These are phyloP conservation scores for Stentor roeselii DNA, from an alignment of 73 alveolate species.

Conservation along the genomic window DNA sequence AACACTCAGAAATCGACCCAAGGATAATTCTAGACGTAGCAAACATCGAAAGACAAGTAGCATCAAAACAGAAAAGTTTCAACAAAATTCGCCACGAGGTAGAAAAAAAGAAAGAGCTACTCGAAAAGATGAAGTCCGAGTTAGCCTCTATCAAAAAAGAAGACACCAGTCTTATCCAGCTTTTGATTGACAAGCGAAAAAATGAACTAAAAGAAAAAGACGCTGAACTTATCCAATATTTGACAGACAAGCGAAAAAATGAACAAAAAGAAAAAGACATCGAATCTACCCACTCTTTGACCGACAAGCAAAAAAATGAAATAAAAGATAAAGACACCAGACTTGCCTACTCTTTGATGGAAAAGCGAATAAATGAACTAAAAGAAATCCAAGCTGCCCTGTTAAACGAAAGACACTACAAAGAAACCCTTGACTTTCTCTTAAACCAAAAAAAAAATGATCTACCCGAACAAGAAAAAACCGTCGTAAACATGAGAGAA, in stretches of 20 bases:
- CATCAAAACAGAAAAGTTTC: not conserved
- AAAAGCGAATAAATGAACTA: not conserved
- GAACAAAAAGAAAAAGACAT: not conserved
- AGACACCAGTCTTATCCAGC: not conserved
- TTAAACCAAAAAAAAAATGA: too few relatives aligned
- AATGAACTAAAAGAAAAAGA: not conserved
- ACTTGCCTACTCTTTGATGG: not conserved
- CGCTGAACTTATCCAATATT: not conserved
- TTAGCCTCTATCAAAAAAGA: not conserved
- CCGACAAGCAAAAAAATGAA: not conserved
- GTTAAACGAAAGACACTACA: not conserved
- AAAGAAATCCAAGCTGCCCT: not conserved
- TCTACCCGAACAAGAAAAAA: not conserved
- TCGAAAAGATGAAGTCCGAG: not conserved
- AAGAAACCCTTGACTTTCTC: not conserved
- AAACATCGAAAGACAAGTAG: not conserved
- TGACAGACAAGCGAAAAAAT: not conserved
- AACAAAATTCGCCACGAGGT: not conserved
- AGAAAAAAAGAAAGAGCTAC: not conserved
- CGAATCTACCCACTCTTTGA: not conserved
- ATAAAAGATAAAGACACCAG: too few relatives aligned
- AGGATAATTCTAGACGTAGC: not conserved
- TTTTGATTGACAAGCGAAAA: not conserved
- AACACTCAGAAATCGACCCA: not conserved
- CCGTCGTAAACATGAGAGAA: not conserved